Evolutionary conservation across 345 rosid genomes (phyloP), one percentile per base, ranked within the genome.

Genomic region (Raphanus raphanistrum): DNA sequence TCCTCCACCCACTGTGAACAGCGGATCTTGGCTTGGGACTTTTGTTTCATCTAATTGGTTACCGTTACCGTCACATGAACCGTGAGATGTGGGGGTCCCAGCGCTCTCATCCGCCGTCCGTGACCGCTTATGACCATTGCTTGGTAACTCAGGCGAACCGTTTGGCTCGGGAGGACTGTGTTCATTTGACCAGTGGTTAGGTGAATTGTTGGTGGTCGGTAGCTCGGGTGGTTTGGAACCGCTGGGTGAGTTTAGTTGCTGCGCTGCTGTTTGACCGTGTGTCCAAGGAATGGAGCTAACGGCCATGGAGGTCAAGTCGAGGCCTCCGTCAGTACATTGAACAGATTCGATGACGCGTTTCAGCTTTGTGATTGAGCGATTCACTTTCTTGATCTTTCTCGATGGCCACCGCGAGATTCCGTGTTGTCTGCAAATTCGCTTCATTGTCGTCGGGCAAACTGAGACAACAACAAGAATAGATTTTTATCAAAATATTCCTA

Each of bases 381-480:
- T 94, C 26, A 94, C 98, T 84, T 91, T 94, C 86, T 92, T 94
- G 79, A 92, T 94, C 88, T 90, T 91, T 64, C 98, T 93, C 25
- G 98, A 92, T 29, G 98, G 98, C 98, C 98, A 94, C 57, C 97
- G 82, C 6, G 94, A 88, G 82, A 94, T 94, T 61, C 98, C 98
- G 55, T 94, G 96, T 82, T 94, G 98, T 84, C 98, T 84, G 88
- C 98, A 94, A 66, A 94, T 94, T 58, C 97, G 94, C 87, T 94
- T 94, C 98, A 94, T 91, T 75, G 98, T 91, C 10, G 98, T 94
- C 5, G 98, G 98, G 70, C 97, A 94, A 83, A 94, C 98, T 94
- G 92, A 29, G 76, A 77, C 71, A 75, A 32, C 21, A 21, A 21
- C 36, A 72, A 66, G 21, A 41, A 21, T 6, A 64, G n/a, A 80